Evolutionary conservation across 306 rosid species (phyloP).

Genomic region (Hippophae gyantsensis): DNA sequence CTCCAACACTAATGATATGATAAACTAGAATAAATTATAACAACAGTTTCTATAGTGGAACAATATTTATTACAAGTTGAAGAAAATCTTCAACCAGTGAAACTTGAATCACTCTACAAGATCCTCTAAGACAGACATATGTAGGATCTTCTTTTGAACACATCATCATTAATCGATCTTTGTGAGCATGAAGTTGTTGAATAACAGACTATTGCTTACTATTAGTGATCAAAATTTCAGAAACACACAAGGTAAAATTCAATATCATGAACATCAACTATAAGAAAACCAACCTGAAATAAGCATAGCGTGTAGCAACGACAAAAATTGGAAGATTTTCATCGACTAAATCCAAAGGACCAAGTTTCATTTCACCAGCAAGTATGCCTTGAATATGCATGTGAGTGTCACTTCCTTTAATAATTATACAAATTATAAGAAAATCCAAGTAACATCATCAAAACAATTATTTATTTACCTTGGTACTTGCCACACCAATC

Average conservation of each 20-base stretch:
- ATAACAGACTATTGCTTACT: conserved; percentile 99
- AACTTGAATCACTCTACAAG: conserved; percentile 78
- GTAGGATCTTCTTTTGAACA: conserved; percentile 82
- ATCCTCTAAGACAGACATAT: conserved; percentile 48
- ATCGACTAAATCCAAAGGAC: conserved; percentile 93
- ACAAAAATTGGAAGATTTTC: conserved; percentile 86
- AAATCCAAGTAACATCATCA: conserved; percentile 16
- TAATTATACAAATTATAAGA: not conserved
- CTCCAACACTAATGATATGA: not conserved
- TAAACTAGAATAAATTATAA: not conserved
- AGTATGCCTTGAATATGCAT: conserved; percentile 94
- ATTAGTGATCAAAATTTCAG: conserved; percentile 27
- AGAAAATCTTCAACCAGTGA: conserved; percentile 91
- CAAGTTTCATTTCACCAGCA: conserved; percentile 26
- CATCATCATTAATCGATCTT: conserved; percentile 81
- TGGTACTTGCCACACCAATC: conserved; percentile 98
- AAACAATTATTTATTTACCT: conserved; percentile 35
- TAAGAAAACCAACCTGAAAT: conserved; percentile 71
- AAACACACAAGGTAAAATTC: conserved; percentile 17
- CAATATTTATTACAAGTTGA: conserved; percentile 86
- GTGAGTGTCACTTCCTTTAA: conserved; percentile 89
- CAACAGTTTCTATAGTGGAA: conserved; percentile 68
- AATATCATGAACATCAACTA: conserved; percentile 9
- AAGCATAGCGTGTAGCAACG: conserved; percentile 82
- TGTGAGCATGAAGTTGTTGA: conserved; percentile 96